These are phyloP conservation scores for Ogataea nitratoaversa DNA, from an alignment of 805 yeast genomes.

Conservation along the genomic window DNA sequence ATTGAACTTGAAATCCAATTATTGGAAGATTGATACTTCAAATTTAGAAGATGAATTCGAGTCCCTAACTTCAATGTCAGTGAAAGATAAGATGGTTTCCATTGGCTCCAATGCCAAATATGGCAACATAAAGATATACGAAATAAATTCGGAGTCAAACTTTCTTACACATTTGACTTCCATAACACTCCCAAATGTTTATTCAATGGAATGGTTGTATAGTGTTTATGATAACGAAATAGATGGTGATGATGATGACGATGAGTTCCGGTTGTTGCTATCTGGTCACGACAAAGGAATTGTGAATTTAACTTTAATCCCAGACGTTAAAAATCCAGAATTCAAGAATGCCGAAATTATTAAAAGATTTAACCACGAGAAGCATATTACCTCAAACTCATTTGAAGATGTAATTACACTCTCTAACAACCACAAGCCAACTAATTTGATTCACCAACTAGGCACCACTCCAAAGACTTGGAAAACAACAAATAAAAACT, in stretches of 20 bases:
- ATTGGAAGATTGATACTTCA: slow-evolving; percentile 30
- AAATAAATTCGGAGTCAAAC: slow-evolving; percentile 36
- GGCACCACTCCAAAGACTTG: slow-evolving; percentile 38
- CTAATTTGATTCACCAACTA: slow-evolving; percentile 31
- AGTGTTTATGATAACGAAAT: slow-evolving; percentile 9
- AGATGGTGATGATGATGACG: slow-evolving; percentile 22
- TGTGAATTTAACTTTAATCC: slow-evolving; percentile 68
- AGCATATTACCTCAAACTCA: slow-evolving; percentile 42
- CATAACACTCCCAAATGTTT: slow-evolving; percentile 53
- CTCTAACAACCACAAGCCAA: slow-evolving; percentile 21
- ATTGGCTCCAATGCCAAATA: slow-evolving; percentile 44
- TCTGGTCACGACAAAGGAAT: slow-evolving; percentile 77
- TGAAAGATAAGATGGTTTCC: slow-evolving; percentile 38
- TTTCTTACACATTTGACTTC: slow-evolving; percentile 54
- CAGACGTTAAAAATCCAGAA: slow-evolving; percentile 35
- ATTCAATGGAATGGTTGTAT: slow-evolving; percentile 50
- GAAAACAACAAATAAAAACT: slow-evolving; percentile 38
- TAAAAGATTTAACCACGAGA: slow-evolving; percentile 74
- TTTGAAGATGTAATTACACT: slow-evolving; percentile 22
- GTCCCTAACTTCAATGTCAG: slow-evolving; percentile 39
- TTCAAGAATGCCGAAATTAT: slow-evolving; percentile 63
- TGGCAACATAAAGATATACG: slow-evolving; percentile 50
- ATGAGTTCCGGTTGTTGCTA: slow-evolving; percentile 38
- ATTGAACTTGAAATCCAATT: slow-evolving; percentile 28
- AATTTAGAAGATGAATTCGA: slow-evolving; percentile 10